Percentiles rank a stretch among this genome's conserved stretches.
Conservation (phyloP, 352 stramenopile species). For the Plasmopara muralis region DNA sequence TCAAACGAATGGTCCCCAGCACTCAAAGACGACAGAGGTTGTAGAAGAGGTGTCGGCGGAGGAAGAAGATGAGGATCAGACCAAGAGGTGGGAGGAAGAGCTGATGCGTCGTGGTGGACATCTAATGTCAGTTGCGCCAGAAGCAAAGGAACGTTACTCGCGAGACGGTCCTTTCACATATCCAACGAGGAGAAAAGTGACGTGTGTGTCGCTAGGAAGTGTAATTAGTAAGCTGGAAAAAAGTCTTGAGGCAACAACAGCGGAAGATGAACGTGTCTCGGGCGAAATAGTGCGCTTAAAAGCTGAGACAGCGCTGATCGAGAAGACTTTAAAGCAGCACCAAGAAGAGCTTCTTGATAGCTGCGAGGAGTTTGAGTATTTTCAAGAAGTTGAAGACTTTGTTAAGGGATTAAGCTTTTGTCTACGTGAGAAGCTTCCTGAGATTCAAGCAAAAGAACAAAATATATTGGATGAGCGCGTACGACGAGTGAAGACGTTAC, state of each 20-base stretch:
- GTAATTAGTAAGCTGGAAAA: slow-evolving; percentile 50
- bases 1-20: slow-evolving; percentile 12
- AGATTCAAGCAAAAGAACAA: slow-evolving; percentile 43
- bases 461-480: slow-evolving; percentile 20
- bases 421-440: slow-evolving; percentile 50
- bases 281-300: slow-evolving; percentile 52
- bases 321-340: slow-evolving; percentile 38
- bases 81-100: slow-evolving; percentile 62
- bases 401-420: slow-evolving; percentile 71
- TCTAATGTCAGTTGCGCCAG: slow-evolving; percentile 8
- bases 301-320: slow-evolving; percentile 36
- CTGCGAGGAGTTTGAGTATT: slow-evolving; percentile 74
- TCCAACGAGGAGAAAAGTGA: slow-evolving; percentile 43
- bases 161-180: slow-evolving; percentile 26
- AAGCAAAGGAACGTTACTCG: slow-evolving; percentile 9
- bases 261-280: slow-evolving; percentile 39
- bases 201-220: slow-evolving; percentile 37
- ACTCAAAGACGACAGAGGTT: slow-evolving; percentile 39
- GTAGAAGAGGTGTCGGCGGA: slow-evolving; percentile 29
- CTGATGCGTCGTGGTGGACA: slow-evolving; percentile 67
- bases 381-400: slow-evolving; percentile 68
- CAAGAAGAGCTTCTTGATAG: slow-evolving; percentile 39
- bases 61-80: slow-evolving; percentile 45
- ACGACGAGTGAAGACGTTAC: slow-evolving; percentile 11
- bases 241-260: slow-evolving; percentile 32